A percentile compares a stretch with the other conserved stretches of the same genome.
phyloP scores from a whole-genome alignment of 1,284 basidiomycete species.

The Sphagnurus paluster region DNA sequence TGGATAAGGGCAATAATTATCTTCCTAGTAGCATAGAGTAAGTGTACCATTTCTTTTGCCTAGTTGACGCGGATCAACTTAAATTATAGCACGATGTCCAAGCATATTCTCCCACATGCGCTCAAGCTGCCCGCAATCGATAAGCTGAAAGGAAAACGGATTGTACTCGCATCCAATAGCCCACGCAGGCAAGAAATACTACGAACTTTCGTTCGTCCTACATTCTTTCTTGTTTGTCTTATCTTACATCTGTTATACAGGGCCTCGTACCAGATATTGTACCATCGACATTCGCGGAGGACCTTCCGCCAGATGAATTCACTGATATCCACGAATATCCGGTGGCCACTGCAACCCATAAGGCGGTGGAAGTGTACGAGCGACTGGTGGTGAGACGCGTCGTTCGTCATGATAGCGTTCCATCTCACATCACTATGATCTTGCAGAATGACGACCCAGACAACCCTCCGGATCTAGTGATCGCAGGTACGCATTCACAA shows the following conservation, averaged over 20 bases:
- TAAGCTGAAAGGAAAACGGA: conserved; percentile 71
- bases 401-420: background rate
- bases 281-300: conserved; percentile 87
- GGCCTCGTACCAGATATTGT: conserved; percentile 87
- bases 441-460: conserved; percentile 70
- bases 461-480: conserved; percentile 91
- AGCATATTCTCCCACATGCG: conserved; percentile 67
- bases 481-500: conserved; percentile 60
- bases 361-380: conserved; percentile 93
- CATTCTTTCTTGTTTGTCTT: background rate
- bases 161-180: conserved; percentile 85
- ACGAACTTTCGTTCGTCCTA: conserved; percentile 64
- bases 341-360: conserved; percentile 89
- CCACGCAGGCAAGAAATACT: conserved; percentile 88
- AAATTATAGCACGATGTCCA: conserved; percentile 11
- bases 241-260: conserved; percentile 41
- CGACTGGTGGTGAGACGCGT: conserved; percentile 65
- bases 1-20: background rate
- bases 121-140: conserved; percentile 70
- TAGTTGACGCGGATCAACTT: no score
- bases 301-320: conserved; percentile 71
- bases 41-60: no score
- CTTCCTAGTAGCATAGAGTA: conserved; percentile 1
- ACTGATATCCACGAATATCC: conserved; percentile 89
- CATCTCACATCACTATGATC: no score